Base-by-base conservation (phyloP, 768 basidiomycete species). In the Tephrocybe sp. region DNA sequence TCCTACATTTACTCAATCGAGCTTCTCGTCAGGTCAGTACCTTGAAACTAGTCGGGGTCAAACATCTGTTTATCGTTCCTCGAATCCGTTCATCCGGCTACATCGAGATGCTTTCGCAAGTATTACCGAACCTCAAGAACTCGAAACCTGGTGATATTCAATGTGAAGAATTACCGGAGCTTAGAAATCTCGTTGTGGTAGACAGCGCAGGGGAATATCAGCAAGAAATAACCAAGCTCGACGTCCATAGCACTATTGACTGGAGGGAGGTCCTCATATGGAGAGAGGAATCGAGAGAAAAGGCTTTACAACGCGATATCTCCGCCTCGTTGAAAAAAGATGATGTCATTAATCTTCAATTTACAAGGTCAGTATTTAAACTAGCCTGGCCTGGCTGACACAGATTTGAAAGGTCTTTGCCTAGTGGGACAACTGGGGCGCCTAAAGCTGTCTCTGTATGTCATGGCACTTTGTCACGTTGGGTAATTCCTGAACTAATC, bases 391-490 rank as follows among this genome's bases (percentile, higher is more conserved):
- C 22, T 38, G 23, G n/a, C 39, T 1, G 22, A 17, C 26, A 17
- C 11, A 13, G 39, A 2, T 16, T 17, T 54, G 13, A 53, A 31
- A 16, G 40, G 8, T 26, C 48, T 46, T 44, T 19, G 39, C 44
- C 39, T 55, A 91, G 89, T 58, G 89, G 89, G 3, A 91, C 91
- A 9, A 91, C 90, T 2, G 90, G 89, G 12, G 62, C 73, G 0
- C 89, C 91, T 0, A 93, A 92, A 65, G 91, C 88, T 14, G 90
- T 90, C 48, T 89, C 89, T 19, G 89, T 91, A 63, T 17, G 77
- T 69, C 41, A 5, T 5, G 3, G n/a, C 26, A 35, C 5, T 16
- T 13, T 13, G 8, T 14, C 19, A 4, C 8, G 23, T 32, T 22
- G 41, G 10, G 48, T 22, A 40, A 34, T 41, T 45, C 32, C n/a